Evolutionary conservation across 345 rosid species (phyloP), one percentile per base, ranked within the genome.

Genomic region (Theobroma cacao): DNA sequence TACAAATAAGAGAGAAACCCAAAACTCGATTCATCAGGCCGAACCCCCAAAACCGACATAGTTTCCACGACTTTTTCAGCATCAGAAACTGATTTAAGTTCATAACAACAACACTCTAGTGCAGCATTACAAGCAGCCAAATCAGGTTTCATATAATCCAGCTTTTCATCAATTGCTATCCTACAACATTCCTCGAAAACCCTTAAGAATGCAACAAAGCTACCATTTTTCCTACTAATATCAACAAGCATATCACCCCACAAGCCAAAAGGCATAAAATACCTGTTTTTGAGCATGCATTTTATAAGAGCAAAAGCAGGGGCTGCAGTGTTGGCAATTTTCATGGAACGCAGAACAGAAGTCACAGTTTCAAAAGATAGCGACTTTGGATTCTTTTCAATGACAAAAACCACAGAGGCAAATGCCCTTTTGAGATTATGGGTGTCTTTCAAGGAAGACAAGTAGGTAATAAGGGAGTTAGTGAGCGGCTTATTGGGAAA

Each of bases 371-470:
- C 87, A 69, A 85, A 90, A 4, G 90, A 93, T 1, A 95, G 72
- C 69, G 87, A 75, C 48, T 62, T 73, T 5, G 97, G 95, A 76
- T 85, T 81, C 81, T 90, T 93, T 84, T 90, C 96, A 40, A 92
- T 81, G 11, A 88, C 82, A 71, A 88, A 95, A 70, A 94, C 90
- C 58, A 87, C 88, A 72, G 96, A 92, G 20, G 94, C 97, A 82
- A 93, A 95, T 2, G 99, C 99, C 82, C 99, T 91, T 83, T 93
- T 93, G 82, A 93, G 92, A 74, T 87, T 91, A 76, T 85, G 97
- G 13, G 81, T 82, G 71, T 81, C 90, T 36, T 45, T 36, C 78
- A 80, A 74, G 55, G 92, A 85, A 52, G 96, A 86, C 34, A 95
- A 82, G 78, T 89, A 94, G 69, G 84, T 74, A 65, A 95, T 87